Percentiles rank a stretch among this genome's conserved stretches.
Conservation (phyloP, 768 basidiomycete species). For the Suillus hirtellus region DNA sequence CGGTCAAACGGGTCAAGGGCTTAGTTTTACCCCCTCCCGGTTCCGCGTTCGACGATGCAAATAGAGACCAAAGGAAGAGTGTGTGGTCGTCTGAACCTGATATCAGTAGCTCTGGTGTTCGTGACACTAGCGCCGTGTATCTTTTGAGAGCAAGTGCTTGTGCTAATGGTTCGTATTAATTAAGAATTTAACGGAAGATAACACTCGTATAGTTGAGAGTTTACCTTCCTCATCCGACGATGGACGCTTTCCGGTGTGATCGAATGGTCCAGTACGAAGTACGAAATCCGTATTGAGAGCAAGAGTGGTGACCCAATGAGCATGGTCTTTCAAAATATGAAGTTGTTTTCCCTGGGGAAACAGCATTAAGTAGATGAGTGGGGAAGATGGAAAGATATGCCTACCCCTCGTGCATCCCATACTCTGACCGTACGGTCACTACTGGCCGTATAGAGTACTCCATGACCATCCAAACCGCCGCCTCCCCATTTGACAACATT, state of each 20-base stretch:
- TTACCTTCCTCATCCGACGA: conserved; percentile 81
- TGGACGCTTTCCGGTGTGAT: conserved; percentile 81
- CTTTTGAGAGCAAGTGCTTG: conserved; percentile 74
- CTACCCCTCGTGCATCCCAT: conserved; percentile 84
- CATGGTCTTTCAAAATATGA: conserved; percentile 89
- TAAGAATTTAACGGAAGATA: not conserved
- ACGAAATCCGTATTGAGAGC: conserved; percentile 95
- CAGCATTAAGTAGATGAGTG: conserved; percentile 10
- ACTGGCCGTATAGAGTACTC: conserved; percentile 91
- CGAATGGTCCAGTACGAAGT: conserved; percentile 91
- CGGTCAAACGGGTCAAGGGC: conserved; percentile 78
- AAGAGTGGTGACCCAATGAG: conserved; percentile 98
- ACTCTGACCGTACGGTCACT: conserved; percentile 93
- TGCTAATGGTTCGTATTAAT: conserved; percentile 44
- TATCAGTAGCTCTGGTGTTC: conserved; percentile 78
- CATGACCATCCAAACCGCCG: conserved; percentile 60
- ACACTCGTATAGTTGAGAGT: conserved; percentile 14
- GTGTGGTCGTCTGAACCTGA: conserved; percentile 99
- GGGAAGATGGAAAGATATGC: conserved; percentile 19
- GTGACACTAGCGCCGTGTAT: conserved; percentile 68
- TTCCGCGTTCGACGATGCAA: conserved; percentile 45
- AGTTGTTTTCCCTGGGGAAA: conserved; percentile 71
- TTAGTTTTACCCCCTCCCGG: conserved; percentile 53
- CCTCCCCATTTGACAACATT: conserved; percentile 98
- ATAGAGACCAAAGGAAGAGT: conserved; percentile 91